A percentile compares a stretch with the other conserved stretches of the same genome.
Conservation (phyloP, 129 eudicot genomes). For the Tagetes patula region DNA sequence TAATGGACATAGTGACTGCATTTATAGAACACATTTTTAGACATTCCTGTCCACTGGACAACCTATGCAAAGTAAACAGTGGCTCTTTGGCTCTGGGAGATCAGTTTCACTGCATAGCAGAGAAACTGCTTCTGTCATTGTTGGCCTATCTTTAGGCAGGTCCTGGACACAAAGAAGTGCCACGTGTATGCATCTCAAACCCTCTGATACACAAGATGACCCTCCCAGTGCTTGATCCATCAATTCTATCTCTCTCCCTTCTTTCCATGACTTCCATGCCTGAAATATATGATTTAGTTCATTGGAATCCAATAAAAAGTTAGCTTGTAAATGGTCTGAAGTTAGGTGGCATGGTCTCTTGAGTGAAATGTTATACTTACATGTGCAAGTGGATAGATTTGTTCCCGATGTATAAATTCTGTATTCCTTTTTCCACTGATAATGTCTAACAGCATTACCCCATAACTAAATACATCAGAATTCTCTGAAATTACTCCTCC, state of each 20-base stretch:
- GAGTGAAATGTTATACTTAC: constrained; percentile 28
- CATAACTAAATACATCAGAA: constrained; percentile 47
- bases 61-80: constrained; percentile 31
- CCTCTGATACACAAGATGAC: constrained; percentile 23
- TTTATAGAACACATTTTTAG: constrained; percentile 26
- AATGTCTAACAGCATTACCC: constrained; percentile 47
- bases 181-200: constrained; percentile 41
- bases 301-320: not conserved
- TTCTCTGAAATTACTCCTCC: constrained; percentile 43
- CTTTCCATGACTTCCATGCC: constrained; percentile 50
- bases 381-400: constrained; percentile 31
- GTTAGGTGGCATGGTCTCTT: constrained; percentile 16
- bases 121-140: constrained; percentile 37
- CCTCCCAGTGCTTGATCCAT: constrained; percentile 31
- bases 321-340: constrained; percentile 3
- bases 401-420: constrained; percentile 28
- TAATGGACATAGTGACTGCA: constrained; percentile 23
- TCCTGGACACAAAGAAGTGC: constrained; percentile 51
- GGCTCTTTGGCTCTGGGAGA: constrained; percentile 45
- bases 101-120: constrained; percentile 35
- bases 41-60: constrained; percentile 4
- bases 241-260: constrained; percentile 36
- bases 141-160: constrained; percentile 34
- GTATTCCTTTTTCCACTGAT: constrained; percentile 40
- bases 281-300: constrained; percentile 17